phyloP scores from a whole-genome alignment of 306 rosid species.

The Ceratonia siliqua region DNA sequence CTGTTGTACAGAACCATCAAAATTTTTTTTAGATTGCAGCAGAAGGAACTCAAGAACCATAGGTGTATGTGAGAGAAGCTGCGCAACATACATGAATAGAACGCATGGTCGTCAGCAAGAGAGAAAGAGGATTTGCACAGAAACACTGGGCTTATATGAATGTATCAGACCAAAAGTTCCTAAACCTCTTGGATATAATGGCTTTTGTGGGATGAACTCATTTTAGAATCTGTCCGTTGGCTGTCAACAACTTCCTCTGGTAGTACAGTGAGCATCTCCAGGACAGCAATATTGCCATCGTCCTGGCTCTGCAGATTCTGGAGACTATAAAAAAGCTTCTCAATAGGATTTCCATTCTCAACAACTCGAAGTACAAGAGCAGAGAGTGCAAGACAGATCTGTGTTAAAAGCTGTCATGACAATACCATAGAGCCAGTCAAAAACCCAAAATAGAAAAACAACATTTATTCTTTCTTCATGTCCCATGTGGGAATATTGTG shows the following conservation, averaged over 20 bases:
- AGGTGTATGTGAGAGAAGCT: constrained; percentile 83
- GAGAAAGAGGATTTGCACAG: neutral
- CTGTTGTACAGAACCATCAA: constrained; percentile 63
- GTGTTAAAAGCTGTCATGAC: constrained; percentile 81
- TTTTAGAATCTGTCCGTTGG: constrained; percentile 58
- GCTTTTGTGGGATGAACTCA: constrained; percentile 57
- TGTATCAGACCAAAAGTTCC: constrained; percentile 36
- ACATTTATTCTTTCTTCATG: neutral
- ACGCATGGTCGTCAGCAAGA: constrained; percentile 8
- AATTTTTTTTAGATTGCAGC: constrained; percentile 71
- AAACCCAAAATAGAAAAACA: neutral
- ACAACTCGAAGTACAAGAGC: constrained; percentile 78
- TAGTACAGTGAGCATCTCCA: constrained; percentile 95
- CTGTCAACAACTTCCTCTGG: constrained; percentile 89
- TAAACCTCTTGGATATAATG: constrained; percentile 84
- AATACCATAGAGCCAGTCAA: constrained; percentile 37
- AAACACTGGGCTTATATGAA: constrained; percentile 15
- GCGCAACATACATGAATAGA: constrained; percentile 34
- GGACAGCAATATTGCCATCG: constrained; percentile 74
- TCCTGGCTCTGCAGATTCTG: constrained; percentile 76
- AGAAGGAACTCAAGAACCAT: constrained; percentile 87
- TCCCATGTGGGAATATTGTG: neutral
- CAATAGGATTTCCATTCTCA: constrained; percentile 84
- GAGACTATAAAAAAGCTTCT: constrained; percentile 90
- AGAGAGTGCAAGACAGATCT: constrained; percentile 94